Conservation (phyloP, 208 protist genomes). For the Vickermania ingenoplastis region DNA sequence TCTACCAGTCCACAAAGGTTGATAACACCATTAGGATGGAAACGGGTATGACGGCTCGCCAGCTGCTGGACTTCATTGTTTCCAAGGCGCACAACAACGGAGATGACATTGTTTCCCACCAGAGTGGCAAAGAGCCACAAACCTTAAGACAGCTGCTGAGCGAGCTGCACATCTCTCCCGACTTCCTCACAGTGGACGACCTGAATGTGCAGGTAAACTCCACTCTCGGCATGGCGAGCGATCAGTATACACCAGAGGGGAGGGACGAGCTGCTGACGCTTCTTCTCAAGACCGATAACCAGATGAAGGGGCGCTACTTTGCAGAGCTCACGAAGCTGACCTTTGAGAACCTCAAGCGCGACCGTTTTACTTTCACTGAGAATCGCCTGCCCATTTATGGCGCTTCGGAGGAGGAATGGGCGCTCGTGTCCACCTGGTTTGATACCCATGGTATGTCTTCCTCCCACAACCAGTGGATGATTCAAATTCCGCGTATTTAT, state of each 20-base stretch:
- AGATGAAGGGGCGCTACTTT: conserved; percentile 96
- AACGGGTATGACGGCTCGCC: conserved; percentile 90
- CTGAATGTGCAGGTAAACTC: conserved; percentile 91
- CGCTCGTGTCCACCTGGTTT: conserved; percentile 93
- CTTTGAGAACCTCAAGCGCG: conserved; percentile 92
- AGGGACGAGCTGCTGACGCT: conserved; percentile 90
- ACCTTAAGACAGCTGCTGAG: conserved; percentile 72
- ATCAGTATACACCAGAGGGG: conserved; percentile 91
- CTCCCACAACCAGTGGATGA: conserved; percentile 95
- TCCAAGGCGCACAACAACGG: conserved; percentile 87
- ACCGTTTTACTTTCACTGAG: conserved; percentile 93
- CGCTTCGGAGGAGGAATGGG: conserved; percentile 90
- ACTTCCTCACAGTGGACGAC: conserved; percentile 92
- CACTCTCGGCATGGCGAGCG: conserved; percentile 77
- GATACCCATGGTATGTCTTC: conserved; percentile 92
- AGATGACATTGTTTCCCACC: conserved; percentile 90
- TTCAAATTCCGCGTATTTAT: conserved; percentile 96
- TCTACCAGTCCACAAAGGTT: conserved; percentile 94
- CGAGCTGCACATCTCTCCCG: conserved; percentile 59
- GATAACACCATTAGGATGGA: conserved; percentile 95
- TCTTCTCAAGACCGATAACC: conserved; percentile 98
- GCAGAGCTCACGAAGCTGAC: conserved; percentile 95
- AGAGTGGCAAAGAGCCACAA: conserved; percentile 72
- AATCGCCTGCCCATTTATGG: conserved; percentile 89
- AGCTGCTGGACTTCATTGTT: conserved; percentile 93